Evolutionary conservation across 371 early-diverging fungal genomes (phyloP).

Genomic region (Circinella minor): DNA sequence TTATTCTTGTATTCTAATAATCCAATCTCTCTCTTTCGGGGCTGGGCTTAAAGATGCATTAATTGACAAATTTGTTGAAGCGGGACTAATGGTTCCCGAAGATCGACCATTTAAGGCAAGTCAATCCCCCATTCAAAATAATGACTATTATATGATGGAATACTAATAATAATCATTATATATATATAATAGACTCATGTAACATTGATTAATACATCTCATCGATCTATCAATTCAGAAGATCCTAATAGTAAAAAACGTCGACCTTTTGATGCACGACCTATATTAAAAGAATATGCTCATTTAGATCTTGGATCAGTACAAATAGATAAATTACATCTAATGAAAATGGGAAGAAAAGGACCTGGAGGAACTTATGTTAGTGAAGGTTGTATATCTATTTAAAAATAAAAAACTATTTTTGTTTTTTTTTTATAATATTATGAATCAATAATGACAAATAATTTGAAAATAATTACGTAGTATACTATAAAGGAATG

Average conservation of each 20-base stretch:
- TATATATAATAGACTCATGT: constrained; percentile 27
- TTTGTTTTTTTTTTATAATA: not conserved
- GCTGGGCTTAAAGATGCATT: constrained; percentile 21
- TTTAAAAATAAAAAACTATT: not conserved
- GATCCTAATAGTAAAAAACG: constrained; percentile 10
- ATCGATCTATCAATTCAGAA: constrained; percentile 9
- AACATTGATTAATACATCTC: constrained; percentile 31
- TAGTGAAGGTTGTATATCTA: constrained; percentile 37
- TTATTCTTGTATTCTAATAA: too few species aligned
- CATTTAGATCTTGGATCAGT: constrained; percentile 33
- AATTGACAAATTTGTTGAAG: constrained; percentile 28
- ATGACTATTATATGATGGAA: not conserved
- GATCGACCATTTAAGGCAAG: constrained; percentile 40
- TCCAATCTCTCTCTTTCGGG: not conserved
- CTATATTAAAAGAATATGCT: constrained; percentile 32
- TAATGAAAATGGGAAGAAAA: constrained; percentile 41
- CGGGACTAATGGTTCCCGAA: constrained; percentile 32
- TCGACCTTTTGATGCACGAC: constrained; percentile 34
- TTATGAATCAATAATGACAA: too few species aligned
- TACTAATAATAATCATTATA: not conserved
- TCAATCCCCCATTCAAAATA: too few species aligned
- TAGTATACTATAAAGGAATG: too few species aligned
- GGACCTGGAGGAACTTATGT: constrained; percentile 33
- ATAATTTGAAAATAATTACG: not conserved
- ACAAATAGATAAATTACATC: constrained; percentile 33